A percentile compares a stretch with the other conserved stretches of the same genome.
phyloP scores from a whole-genome alignment of 768 basidiomycete species.

The Naganishia vaughanmartiniae region DNA sequence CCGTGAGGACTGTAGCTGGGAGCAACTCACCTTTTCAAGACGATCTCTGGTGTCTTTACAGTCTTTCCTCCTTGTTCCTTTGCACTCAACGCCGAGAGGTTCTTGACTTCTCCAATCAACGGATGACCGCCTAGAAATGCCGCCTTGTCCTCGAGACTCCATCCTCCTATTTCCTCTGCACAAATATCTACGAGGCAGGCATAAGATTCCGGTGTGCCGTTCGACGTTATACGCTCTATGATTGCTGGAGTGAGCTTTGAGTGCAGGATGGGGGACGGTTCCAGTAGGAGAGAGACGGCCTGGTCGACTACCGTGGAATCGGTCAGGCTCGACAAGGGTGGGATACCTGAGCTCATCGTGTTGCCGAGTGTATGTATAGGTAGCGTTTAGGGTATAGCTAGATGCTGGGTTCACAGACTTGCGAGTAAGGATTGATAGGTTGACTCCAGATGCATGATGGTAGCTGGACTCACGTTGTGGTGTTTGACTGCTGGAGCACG shows the following conservation, averaged over 20 bases:
- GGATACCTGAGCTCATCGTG: not conserved
- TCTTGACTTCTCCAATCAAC: slow-evolving; percentile 77
- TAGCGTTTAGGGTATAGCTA: not conserved
- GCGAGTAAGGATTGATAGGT: not conserved
- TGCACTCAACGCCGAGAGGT: slow-evolving; percentile 70
- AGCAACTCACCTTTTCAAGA: slow-evolving; percentile 60
- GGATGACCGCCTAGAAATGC: slow-evolving; percentile 80
- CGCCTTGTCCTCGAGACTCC: slow-evolving; percentile 53
- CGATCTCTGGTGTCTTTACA: slow-evolving; percentile 66
- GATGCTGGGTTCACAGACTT: not conserved
- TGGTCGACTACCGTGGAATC: slow-evolving; percentile 8
- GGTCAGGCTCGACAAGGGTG: not conserved
- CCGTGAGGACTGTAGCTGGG: not conserved
- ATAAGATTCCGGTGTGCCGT: slow-evolving; percentile 55
- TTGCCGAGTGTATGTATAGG: not conserved
- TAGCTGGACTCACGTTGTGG: not conserved
- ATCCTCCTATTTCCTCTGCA: slow-evolving; percentile 34
- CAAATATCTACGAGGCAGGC: slow-evolving; percentile 59
- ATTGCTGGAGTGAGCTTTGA: slow-evolving; percentile 57
- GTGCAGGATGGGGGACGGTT: slow-evolving; percentile 64
- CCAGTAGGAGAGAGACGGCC: slow-evolving; percentile 60
- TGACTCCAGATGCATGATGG: not conserved
- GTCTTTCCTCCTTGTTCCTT: slow-evolving; percentile 68
- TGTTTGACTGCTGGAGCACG: not conserved
- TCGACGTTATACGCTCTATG: slow-evolving; percentile 27